Evolutionary conservation across 768 basidiomycete species (phyloP).

Genomic region (Chalciporus chontae): DNA sequence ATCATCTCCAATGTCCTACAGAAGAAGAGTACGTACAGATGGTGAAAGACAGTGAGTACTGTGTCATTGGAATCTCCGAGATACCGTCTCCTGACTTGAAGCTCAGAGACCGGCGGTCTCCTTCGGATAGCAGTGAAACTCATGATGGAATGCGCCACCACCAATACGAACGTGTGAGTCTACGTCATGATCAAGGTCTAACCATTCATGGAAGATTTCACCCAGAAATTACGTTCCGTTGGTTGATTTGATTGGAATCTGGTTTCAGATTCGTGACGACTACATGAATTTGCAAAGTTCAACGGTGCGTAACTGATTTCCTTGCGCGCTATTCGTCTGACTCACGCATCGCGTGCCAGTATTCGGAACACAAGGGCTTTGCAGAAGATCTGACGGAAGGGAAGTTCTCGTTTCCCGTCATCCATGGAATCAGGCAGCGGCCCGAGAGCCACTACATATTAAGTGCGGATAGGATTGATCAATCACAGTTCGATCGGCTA

Average conservation of each 20-base stretch:
- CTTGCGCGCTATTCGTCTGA: not conserved
- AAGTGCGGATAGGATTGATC: slow-evolving; percentile 52
- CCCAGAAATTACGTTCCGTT: slow-evolving; percentile 52
- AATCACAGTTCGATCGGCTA: not conserved
- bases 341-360: slow-evolving; percentile 48
- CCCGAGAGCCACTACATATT: slow-evolving; percentile 74
- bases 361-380: slow-evolving; percentile 80
- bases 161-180: slow-evolving; percentile 54
- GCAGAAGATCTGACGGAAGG: slow-evolving; percentile 95
- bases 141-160: slow-evolving; percentile 86
- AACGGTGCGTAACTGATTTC: slow-evolving; percentile 6
- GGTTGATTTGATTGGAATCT: slow-evolving; percentile 53
- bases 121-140: slow-evolving; percentile 89
- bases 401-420: slow-evolving; percentile 95
- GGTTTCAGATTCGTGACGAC: slow-evolving; percentile 60
- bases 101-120: slow-evolving; percentile 88
- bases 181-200: not conserved
- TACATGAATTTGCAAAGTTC: slow-evolving; percentile 37
- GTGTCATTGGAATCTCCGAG: not conserved
- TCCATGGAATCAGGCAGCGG: slow-evolving; percentile 84
- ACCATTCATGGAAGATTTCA: not conserved
- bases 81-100: not conserved
- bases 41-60: slow-evolving; percentile 84
- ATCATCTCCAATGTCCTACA: slow-evolving; percentile 83
- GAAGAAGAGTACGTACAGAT: slow-evolving; percentile 94